Evolutionary conservation across 23 red algal genomes (phyloP), one percentile per base, ranked within the genome.

Genomic region (Gracilaria domingensis): DNA sequence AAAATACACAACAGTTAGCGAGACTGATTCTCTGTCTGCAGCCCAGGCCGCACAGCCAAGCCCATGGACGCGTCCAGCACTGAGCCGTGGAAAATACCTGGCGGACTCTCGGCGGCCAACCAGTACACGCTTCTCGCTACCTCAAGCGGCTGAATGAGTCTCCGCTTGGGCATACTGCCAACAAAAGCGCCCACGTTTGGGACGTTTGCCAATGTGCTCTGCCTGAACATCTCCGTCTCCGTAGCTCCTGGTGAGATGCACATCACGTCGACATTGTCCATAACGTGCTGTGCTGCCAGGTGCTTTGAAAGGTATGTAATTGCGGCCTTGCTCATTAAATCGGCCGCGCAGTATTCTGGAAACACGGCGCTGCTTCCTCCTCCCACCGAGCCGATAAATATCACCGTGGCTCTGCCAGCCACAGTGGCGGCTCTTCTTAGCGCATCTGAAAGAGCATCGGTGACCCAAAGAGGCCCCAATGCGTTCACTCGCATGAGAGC

Each of bases 331-430:
- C 84, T 84, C 93, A 95, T 95, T 21, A 95, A 83, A 48, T 95
- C 93, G 24, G 84, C 85, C 0, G 93, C 83, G 45, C 80, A 81
- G 51, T 95, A 95, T 55, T 95, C 93, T 14, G 93, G 93, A 53
- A 95, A 95, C 42, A 95, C 93, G 45, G 93, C 85, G 40, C 86
- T 86, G 70, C 84, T 89, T 23, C 83, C 82, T n/a, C 93, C 93
- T 3, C 93, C 93, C 9, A 95, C 93, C n/a, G 85, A 91, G 66
- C 93, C 93, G 49, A 95, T 91, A 74, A 95, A 95, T 16, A 95
- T 55, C 16, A 95, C 65, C 18, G 47, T 45, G 36, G 93, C 67
- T n/a, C 85, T 38, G 33, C 71, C 79, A 12, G 55, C 33, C 44
- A 32, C 64, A 9, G 1, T 21, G 20, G 91, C 91, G 12, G 82